A percentile compares a stretch with the other conserved stretches of the same genome.
These are phyloP conservation scores for Penicillium mononematosum DNA, from an alignment of 495 filamentous ascomycete genomes.

Conservation along the genomic window DNA sequence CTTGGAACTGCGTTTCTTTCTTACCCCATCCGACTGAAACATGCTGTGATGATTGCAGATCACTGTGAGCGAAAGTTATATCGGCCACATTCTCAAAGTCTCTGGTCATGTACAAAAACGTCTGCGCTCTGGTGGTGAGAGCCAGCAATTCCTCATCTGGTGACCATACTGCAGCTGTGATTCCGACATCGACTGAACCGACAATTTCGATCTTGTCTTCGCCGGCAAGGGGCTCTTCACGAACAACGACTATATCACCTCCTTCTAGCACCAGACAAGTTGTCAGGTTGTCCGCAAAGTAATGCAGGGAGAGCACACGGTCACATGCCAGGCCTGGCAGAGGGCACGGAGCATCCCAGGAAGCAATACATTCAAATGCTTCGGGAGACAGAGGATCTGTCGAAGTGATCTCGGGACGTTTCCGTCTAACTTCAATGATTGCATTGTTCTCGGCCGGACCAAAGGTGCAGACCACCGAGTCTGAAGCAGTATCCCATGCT, in stretches of 20 bases:
- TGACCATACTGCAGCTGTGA: conserved; percentile 88
- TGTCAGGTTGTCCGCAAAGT: conserved; percentile 74
- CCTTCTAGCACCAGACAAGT: conserved; percentile 82
- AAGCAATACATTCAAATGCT: conserved; percentile 59
- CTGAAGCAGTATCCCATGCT: conserved; percentile 73
- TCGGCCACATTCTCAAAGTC: conserved; percentile 81
- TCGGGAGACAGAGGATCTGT: conserved; percentile 38
- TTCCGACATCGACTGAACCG: conserved; percentile 88
- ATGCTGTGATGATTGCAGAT: conserved; percentile 86
- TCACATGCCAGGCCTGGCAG: conserved; percentile 68
- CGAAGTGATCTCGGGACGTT: conserved; percentile 38
- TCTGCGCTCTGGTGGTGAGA: conserved; percentile 73
- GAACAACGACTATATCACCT: conserved; percentile 84
- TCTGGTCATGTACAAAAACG: conserved; percentile 88
- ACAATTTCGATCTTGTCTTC: conserved; percentile 87
- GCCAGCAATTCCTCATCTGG: conserved; percentile 90
- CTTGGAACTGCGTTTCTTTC: conserved; percentile 95
- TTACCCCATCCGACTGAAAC: conserved; percentile 99
- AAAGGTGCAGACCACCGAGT: conserved; percentile 71
- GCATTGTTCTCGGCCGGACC: conserved; percentile 63
- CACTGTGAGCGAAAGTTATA: conserved; percentile 66
- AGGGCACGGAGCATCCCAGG: conserved; percentile 81
- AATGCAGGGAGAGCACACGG: conserved; percentile 71
- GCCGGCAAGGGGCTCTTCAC: conserved; percentile 66
- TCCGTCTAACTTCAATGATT: conserved; percentile 62